A percentile compares a stretch with the other conserved stretches of the same genome.
phyloP scores from a whole-genome alignment of 768 basidiomycete genomes.

The Mycena sanguinolenta region DNA sequence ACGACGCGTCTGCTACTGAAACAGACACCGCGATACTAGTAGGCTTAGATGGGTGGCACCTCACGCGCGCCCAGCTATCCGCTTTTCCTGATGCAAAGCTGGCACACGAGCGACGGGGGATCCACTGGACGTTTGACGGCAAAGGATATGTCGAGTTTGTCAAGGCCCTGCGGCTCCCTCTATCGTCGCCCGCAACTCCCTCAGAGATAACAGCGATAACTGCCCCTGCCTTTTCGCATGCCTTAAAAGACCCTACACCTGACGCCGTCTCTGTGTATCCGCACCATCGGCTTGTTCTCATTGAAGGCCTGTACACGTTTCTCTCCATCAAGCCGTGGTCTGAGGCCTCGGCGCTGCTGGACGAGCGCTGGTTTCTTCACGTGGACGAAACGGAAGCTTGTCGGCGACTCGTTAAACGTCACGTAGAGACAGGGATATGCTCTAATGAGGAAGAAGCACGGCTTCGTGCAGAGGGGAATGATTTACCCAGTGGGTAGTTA shows the following conservation, averaged over 20 bases:
- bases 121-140: constrained; percentile 93
- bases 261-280: constrained; percentile 70
- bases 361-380: constrained; percentile 85
- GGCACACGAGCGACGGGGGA: constrained; percentile 80
- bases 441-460: constrained; percentile 72
- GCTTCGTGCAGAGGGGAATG: constrained; percentile 83
- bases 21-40: constrained; percentile 70
- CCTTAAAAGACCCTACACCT: constrained; percentile 85
- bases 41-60: constrained; percentile 94
- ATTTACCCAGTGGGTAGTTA: constrained; percentile 72
- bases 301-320: constrained; percentile 93
- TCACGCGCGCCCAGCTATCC: constrained; percentile 83
- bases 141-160: constrained; percentile 79
- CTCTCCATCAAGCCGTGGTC: constrained; percentile 82
- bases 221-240: constrained; percentile 90
- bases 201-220: constrained; percentile 50
- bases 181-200: constrained; percentile 37
- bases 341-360: constrained; percentile 71
- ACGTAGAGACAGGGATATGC: constrained; percentile 84
- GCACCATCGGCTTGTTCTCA: constrained; percentile 80
- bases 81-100: constrained; percentile 77
- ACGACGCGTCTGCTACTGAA: background rate
- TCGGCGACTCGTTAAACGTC: constrained; percentile 74
- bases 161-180: constrained; percentile 60
- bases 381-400: constrained; percentile 69